Percentiles rank a stretch among this genome's conserved stretches.
These are phyloP conservation scores for Juglanconis juglandina DNA, from an alignment of 2,329 filamentous ascomycete genomes.

Conservation along the genomic window DNA sequence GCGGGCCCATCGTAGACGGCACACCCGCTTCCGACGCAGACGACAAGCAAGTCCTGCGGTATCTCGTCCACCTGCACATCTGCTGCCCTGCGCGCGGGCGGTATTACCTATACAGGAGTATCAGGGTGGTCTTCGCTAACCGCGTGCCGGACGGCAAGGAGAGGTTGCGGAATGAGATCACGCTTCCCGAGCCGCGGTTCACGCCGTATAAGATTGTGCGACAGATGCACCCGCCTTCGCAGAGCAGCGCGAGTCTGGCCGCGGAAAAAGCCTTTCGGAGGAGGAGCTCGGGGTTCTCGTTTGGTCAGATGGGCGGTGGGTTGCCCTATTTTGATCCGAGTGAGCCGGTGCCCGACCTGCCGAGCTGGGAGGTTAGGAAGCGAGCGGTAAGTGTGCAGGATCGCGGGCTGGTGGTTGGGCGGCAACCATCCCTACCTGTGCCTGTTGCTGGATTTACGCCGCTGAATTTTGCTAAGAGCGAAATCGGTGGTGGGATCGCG, in stretches of 20 bases:
- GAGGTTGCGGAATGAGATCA: conserved; percentile 83
- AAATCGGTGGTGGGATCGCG: conserved; percentile 28
- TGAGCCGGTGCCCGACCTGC: conserved; percentile 10
- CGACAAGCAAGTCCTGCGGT: conserved; percentile 73
- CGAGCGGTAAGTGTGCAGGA: conserved; percentile 9
- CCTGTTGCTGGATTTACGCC: conserved; percentile 19
- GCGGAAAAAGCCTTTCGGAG: conserved; percentile 58
- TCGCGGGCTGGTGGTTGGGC: background rate
- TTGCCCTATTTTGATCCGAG: background rate
- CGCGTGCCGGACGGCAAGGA: conserved; percentile 94
- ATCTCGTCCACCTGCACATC: conserved; percentile 89
- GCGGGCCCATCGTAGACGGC: conserved; percentile 67
- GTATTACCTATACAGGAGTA: conserved; percentile 86
- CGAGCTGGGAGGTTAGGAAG: conserved; percentile 1
- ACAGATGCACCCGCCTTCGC: conserved; percentile 39
- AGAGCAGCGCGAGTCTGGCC: conserved; percentile 42
- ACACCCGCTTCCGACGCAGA: conserved; percentile 1
- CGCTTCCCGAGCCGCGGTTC: conserved; percentile 82
- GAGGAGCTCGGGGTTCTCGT: conserved; percentile 51
- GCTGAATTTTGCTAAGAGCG: conserved; percentile 26
- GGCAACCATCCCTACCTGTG: background rate
- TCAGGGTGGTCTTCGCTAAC: conserved; percentile 94
- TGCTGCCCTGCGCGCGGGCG: conserved; percentile 80
- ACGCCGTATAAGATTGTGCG: conserved; percentile 73
- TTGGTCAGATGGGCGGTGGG: conserved; percentile 21